phyloP scores from a whole-genome alignment of 441 rosid species.

The Gossypium aridum region DNA sequence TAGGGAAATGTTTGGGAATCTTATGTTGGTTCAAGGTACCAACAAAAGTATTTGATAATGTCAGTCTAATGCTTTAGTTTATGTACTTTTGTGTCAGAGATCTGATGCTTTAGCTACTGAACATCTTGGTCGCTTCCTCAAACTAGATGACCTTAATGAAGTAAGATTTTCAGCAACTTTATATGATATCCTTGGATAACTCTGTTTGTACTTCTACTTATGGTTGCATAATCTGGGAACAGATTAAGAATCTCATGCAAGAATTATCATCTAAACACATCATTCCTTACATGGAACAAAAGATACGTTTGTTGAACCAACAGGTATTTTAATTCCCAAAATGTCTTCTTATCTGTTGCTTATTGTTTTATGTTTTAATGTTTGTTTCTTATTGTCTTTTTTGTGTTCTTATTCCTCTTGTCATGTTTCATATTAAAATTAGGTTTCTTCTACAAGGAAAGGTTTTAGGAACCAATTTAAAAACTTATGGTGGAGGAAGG shows the following conservation, averaged over 20 bases:
- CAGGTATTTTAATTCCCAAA: constrained; percentile 45
- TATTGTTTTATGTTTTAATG: constrained; percentile 2
- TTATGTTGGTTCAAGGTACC: constrained; percentile 15
- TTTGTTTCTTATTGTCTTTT: constrained; percentile 10
- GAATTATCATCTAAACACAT: constrained; percentile 83
- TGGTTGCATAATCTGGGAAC: constrained; percentile 25
- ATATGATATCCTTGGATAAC: constrained; percentile 5
- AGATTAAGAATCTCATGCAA: constrained; percentile 89
- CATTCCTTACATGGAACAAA: constrained; percentile 97
- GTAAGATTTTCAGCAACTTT: constrained; percentile 28
- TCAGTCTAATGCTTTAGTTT: constrained; percentile 19
- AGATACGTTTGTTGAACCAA: constrained; percentile 83
- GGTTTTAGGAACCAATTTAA: constrained; percentile 91
- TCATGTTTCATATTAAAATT: constrained; percentile 15
- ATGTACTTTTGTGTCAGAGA: constrained; percentile 48
- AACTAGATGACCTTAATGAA: constrained; percentile 68
- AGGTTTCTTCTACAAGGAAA: constrained; percentile 95
- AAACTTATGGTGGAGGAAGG: constrained; percentile 99
- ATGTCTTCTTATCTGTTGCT: not conserved
- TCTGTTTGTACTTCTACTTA: constrained; percentile 18
- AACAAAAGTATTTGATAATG: not conserved
- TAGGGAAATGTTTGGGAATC: not conserved
- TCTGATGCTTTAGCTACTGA: constrained; percentile 41
- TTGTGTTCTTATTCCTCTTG: constrained; percentile 17
- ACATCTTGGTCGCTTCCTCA: constrained; percentile 66